Evolutionary conservation across 2,329 filamentous ascomycete species (phyloP).

Genomic region (Exophiala sideris): DNA sequence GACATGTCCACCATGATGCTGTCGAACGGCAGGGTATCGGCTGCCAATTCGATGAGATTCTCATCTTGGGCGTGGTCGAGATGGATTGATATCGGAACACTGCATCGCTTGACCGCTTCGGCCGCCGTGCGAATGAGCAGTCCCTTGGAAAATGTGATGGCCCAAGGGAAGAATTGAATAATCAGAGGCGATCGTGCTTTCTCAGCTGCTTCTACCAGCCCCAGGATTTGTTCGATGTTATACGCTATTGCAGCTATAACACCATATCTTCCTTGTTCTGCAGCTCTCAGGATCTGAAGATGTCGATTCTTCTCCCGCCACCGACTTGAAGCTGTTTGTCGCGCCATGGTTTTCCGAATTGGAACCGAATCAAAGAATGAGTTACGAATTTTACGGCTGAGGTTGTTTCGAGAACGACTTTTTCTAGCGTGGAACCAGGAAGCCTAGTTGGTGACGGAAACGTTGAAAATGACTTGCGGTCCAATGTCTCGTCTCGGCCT

Average conservation of each 20-base stretch:
- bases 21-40: slow-evolving; percentile 62
- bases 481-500: too few species aligned
- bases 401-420: too few species aligned
- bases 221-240: slow-evolving; percentile 68
- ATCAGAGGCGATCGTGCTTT: slow-evolving; percentile 64
- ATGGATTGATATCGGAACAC: slow-evolving; percentile 61
- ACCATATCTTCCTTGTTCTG: slow-evolving; percentile 27
- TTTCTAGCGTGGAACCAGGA: too few species aligned
- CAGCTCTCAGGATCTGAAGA: slow-evolving; percentile 28
- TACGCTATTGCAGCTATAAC: slow-evolving; percentile 40
- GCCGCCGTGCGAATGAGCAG: slow-evolving; percentile 56
- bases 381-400: too few species aligned
- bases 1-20: slow-evolving; percentile 76
- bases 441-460: too few species aligned
- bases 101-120: slow-evolving; percentile 54
- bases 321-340: too few species aligned
- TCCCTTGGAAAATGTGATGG: slow-evolving; percentile 57
- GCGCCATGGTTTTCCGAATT: too few species aligned
- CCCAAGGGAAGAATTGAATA: slow-evolving; percentile 73
- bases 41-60: slow-evolving; percentile 51
- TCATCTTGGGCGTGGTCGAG: slow-evolving; percentile 66
- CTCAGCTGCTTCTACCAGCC: slow-evolving; percentile 66
- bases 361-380: too few species aligned
- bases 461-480: too few species aligned
- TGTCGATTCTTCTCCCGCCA: neutral